These are phyloP conservation scores for Dendrostoma leiphaemia DNA, from an alignment of 2,329 filamentous ascomycete species.

Conservation along the genomic window DNA sequence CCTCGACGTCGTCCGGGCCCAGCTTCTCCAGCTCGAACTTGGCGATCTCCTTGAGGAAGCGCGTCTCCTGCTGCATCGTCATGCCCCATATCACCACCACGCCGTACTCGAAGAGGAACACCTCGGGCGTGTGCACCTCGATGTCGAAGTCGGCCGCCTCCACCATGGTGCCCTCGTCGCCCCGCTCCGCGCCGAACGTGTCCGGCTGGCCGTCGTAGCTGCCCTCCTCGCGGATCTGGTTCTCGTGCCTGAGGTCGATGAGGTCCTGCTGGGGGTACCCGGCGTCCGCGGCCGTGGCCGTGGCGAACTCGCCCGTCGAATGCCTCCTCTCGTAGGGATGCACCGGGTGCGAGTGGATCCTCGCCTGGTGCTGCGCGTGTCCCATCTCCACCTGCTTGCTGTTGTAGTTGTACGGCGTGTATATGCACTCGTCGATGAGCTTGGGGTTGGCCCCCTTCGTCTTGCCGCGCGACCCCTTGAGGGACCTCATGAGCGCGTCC, in stretches of 20 bases:
- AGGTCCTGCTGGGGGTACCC: constrained; percentile 60
- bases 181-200: constrained; percentile 21
- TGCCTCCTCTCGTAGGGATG: constrained; percentile 65
- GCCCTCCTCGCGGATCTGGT: constrained; percentile 24
- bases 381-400: constrained; percentile 36
- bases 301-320: constrained; percentile 60
- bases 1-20: constrained; percentile 83
- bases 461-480: constrained; percentile 75
- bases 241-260: constrained; percentile 55
- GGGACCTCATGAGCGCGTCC: constrained; percentile 83
- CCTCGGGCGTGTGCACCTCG: constrained; percentile 84
- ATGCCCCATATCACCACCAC: constrained; percentile 99
- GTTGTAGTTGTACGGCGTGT: constrained; percentile 85
- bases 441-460: constrained; percentile 81
- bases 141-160: constrained; percentile 73
- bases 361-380: constrained; percentile 23
- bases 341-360: constrained; percentile 35
- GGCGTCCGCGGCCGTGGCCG: constrained; percentile 11
- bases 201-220: constrained; percentile 33
- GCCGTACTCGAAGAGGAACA: constrained; percentile 96
- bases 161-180: constrained; percentile 33
- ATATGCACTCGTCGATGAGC: constrained; percentile 95
- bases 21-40: constrained; percentile 94
- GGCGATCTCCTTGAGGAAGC: constrained; percentile 88
- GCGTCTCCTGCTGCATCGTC: constrained; percentile 82